Evolutionary conservation across 805 yeast species (phyloP).

Genomic region (Kodamaea laetipori): DNA sequence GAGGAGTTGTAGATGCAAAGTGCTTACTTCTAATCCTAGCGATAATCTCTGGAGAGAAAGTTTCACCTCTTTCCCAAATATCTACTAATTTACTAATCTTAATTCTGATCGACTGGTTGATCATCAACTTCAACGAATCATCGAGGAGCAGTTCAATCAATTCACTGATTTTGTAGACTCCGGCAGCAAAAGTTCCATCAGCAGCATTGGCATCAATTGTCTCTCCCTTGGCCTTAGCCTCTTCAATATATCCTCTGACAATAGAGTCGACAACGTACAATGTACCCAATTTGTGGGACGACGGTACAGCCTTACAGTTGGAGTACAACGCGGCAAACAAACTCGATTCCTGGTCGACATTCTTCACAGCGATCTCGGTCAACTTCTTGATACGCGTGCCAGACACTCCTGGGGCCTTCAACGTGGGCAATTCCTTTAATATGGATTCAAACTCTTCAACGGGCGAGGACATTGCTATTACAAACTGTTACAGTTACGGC

Average conservation of each 20-base stretch:
- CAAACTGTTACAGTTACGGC: slow-evolving; percentile 4
- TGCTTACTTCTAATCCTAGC: slow-evolving; percentile 57
- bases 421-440: slow-evolving; percentile 51
- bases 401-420: slow-evolving; percentile 89
- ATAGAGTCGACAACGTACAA: slow-evolving; percentile 91
- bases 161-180: slow-evolving; percentile 63
- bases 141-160: slow-evolving; percentile 64
- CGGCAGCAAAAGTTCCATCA: slow-evolving; percentile 75
- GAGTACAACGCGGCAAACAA: slow-evolving; percentile 60
- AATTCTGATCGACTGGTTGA: slow-evolving; percentile 55
- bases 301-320: slow-evolving; percentile 71
- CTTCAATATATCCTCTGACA: slow-evolving; percentile 81
- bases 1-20: slow-evolving; percentile 70
- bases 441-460: slow-evolving; percentile 50
- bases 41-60: slow-evolving; percentile 64
- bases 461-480: slow-evolving; percentile 33
- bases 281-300: slow-evolving; percentile 85
- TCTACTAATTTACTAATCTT: slow-evolving; percentile 84
- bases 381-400: slow-evolving; percentile 91
- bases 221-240: slow-evolving; percentile 59
- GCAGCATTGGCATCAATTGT: slow-evolving; percentile 51
- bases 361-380: slow-evolving; percentile 73
- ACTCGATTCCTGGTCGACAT: slow-evolving; percentile 59
- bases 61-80: slow-evolving; percentile 86
- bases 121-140: slow-evolving; percentile 59